Evolutionary conservation across 2,329 filamentous ascomycete species (phyloP), one percentile per base, ranked within the genome.

Genomic region (Fusarium sp.): DNA sequence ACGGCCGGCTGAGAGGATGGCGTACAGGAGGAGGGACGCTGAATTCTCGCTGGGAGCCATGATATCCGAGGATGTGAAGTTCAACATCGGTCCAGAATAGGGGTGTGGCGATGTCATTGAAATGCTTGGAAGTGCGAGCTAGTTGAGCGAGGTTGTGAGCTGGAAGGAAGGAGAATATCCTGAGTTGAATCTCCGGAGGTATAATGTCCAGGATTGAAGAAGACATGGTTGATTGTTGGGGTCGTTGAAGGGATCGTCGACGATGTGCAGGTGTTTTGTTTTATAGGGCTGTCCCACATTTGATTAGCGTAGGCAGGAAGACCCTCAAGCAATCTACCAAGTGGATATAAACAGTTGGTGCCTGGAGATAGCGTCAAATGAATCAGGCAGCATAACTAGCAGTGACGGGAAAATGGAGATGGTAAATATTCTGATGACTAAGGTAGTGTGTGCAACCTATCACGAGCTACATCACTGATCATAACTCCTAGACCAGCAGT

Each of bases 11-110:
- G 3, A 8, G 20, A 1, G 66, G 46, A 7, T 44, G 5, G 6
- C 50, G 57, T 1, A 55, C 27, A 6, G 71, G 69, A 3, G 60
- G 38, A 8, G 71, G 71, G 0, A 42, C 4, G 2, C 57, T 57
- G 0, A 62, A 5, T 25, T 73, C 43, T 12, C n/a, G 9, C 0
- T 7, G 40, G 15, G 46, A 46, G 14, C 59, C 63, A 22, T 74
- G 72, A 6, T 51, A 71, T 4, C 66, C 60, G 1, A 18, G 8
- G 4, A 45, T 7, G 4, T 74, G 72, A 9, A 69, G 30, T 20
- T 74, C 72, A 43, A 74, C 56, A 5, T 71, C 45, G 24, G 38
- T 42, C 72, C 72, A 74, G 10, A 74, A 20, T 5, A 58, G 52
- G 3, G 71, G 58, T 24, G 43, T 58, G 6, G 27, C 22, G 6